Evolutionary conservation across 441 rosid species (phyloP).

Genomic region (Euphorbia corollata): DNA sequence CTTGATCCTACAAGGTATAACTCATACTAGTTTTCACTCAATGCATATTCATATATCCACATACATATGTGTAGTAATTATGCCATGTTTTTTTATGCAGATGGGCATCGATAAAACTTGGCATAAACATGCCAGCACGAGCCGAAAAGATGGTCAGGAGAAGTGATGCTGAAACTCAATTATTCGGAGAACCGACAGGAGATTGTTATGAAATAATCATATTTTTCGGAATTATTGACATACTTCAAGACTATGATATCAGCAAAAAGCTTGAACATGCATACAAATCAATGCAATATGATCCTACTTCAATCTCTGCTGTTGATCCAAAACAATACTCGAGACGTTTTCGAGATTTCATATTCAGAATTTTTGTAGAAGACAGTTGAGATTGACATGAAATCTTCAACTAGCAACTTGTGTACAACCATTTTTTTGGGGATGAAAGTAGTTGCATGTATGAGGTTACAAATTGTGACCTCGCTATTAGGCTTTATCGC

Average conservation of each 20-base stretch:
- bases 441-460: slow-evolving; percentile 19
- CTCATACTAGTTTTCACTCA: background rate
- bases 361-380: slow-evolving; percentile 71
- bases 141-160: slow-evolving; percentile 67
- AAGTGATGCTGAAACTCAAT: slow-evolving; percentile 50
- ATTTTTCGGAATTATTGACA: slow-evolving; percentile 85
- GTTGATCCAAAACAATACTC: slow-evolving; percentile 96
- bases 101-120: slow-evolving; percentile 59
- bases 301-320: slow-evolving; percentile 90
- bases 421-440: slow-evolving; percentile 16
- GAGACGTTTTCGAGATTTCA: slow-evolving; percentile 80
- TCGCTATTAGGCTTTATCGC: slow-evolving; percentile 11
- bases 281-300: slow-evolving; percentile 90
- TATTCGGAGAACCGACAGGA: slow-evolving; percentile 82
- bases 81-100: too few relatives aligned
- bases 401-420: slow-evolving; percentile 11
- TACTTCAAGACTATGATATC: slow-evolving; percentile 88
- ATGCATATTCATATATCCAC: background rate
- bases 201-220: slow-evolving; percentile 64
- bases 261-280: slow-evolving; percentile 99
- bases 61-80: too few relatives aligned
- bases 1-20: slow-evolving; percentile 55
- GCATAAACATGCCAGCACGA: slow-evolving; percentile 68
- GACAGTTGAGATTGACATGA: slow-evolving; percentile 27
- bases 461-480: slow-evolving; percentile 3